Base-by-base conservation (phyloP, 2,329 filamentous ascomycete genomes). In the Juglanconis oblonga region DNA sequence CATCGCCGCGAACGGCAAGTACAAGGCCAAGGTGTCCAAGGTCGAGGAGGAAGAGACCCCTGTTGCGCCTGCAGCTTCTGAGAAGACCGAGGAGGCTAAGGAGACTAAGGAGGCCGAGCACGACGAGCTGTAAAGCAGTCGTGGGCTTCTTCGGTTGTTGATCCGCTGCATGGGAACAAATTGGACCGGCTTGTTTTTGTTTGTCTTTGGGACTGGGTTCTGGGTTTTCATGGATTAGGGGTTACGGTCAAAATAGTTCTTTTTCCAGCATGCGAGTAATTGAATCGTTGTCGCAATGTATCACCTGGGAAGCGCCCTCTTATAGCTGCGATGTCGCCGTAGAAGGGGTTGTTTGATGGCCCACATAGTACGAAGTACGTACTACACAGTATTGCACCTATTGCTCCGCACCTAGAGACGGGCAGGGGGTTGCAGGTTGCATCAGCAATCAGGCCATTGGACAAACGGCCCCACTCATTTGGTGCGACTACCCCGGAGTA, bases 1-100 rank as follows among this genome's bases (percentile, higher is more conserved):
- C 81, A 85, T 99, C 76, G 88, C 91, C 79, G 92, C 97, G 83
- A 96, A 95, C 76, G 95, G 95, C 77, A 95, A 92, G 79, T 85
- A 96, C 84, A 87, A 89, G 77, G 86, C 91, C 66, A 87, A 88
- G 69, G 87, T 88, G 64, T 77, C 81, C 58, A 79, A 81, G 67
- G 82, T 83, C 67, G 74, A 77, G 40, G 79, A 80, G 62, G 82
- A 84, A 68, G 81, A 87, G 73, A 77, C 75, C 17, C 71, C 75
- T 42, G 76, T 79, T 59, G 79, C 80, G 48, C 78, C 80, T 59
- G 79, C 81, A 67, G 75, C 82, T 68, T 78, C 79, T 32, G 81
- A 85, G 71, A 73, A 73, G 66, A 71, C 70, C 58, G 74, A 82
- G 72, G 77, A 74, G 63, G 73, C 77, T 62, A 73, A 80, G 73